Base-by-base conservation (phyloP, 1,284 basidiomycete species). In the Puccinia polysora region DNA sequence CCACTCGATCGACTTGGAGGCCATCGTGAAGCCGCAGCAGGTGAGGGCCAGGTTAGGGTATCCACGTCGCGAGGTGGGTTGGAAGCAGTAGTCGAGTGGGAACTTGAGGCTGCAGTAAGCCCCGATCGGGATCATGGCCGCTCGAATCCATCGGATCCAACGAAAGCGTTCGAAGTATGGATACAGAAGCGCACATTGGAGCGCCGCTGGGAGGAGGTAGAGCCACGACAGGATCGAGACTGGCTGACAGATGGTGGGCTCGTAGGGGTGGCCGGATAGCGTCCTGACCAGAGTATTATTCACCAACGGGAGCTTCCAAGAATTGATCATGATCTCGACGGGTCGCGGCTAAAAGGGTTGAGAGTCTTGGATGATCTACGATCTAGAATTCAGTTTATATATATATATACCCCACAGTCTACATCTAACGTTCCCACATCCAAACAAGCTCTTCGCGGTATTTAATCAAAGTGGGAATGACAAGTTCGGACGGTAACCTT, bases 51-150 rank as follows among this genome's bases (percentile, higher is more conserved):
- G 20, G 18, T 59, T 69, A 15, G 8, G 43, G 18, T 34, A 43
- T 2, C 28, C 56, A 32, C 30, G 12, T 7, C 36, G 30, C 10
- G 38, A 14, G n/a, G n/a, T 40, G 4, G 55, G 67, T 20, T 18
- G 20, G 40, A 59, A 59, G 43, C 56, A 69, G 28, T 60, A 69
- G 34, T 50, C 67, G 25, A 69, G 3, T 15, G 55, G 28, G 4
- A 60, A 47, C 2, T 43, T 45, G n/a, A 69, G 30, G 10, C 53
- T 20, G n/a, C 1, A 23, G 23, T 59, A 69, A 7, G 60, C 38
- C 25, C 45, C 50, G 4, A 59, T 5, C 1, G 67, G 67, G 14
- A 69, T 14, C 18, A 49, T n/a, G 30, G 38, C 3, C 1, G 50
- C 10, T 34, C 67, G 23, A 8, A 69, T 7, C 43, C 32, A 69